Percentiles rank a stretch among this genome's conserved stretches.
Evolutionary conservation across 164 flowering plant species (phyloP).

Genomic region (Warburgia ugandensis): DNA sequence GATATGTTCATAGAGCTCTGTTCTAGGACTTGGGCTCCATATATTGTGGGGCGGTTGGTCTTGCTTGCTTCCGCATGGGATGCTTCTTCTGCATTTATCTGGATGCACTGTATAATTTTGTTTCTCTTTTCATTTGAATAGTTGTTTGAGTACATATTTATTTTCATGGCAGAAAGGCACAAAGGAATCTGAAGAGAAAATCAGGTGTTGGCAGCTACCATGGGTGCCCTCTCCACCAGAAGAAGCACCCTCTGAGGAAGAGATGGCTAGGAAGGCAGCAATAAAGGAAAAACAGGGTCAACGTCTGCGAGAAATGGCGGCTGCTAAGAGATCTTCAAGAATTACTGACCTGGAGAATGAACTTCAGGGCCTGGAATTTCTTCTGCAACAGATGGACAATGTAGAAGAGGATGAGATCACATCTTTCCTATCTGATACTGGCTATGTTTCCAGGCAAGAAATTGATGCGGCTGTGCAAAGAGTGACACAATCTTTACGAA

Average conservation of each 20-base stretch:
- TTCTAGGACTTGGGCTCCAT: too few relatives aligned
- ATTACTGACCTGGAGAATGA: constrained; percentile 85
- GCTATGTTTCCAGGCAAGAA: constrained; percentile 75
- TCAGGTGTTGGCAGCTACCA: constrained; percentile 90
- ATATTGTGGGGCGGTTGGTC: too few relatives aligned
- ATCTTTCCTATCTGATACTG: constrained; percentile 62
- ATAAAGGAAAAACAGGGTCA: constrained; percentile 89
- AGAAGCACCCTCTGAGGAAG: constrained; percentile 85
- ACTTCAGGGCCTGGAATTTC: constrained; percentile 68
- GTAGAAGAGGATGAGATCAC: constrained; percentile 54
- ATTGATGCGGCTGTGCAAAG: constrained; percentile 55
- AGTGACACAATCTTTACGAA: constrained; percentile 61
- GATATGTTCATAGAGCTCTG: too few relatives aligned
- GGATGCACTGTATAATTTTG: too few relatives aligned
- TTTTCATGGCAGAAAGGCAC: constrained; percentile 51
- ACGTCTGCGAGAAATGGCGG: constrained; percentile 94
- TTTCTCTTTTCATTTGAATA: too few relatives aligned
- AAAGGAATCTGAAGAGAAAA: constrained; percentile 82
- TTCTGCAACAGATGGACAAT: constrained; percentile 56
- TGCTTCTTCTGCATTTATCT: constrained; percentile 1
- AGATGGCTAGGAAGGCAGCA: constrained; percentile 92
- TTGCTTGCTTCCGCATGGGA: too few relatives aligned
- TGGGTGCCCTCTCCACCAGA: constrained; percentile 80
- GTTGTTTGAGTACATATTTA: too few relatives aligned
- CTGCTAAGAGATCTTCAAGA: constrained; percentile 75